These are phyloP conservation scores for Cladosporium oxysporum DNA, from an alignment of 2,329 filamentous ascomycete species.

Conservation along the genomic window DNA sequence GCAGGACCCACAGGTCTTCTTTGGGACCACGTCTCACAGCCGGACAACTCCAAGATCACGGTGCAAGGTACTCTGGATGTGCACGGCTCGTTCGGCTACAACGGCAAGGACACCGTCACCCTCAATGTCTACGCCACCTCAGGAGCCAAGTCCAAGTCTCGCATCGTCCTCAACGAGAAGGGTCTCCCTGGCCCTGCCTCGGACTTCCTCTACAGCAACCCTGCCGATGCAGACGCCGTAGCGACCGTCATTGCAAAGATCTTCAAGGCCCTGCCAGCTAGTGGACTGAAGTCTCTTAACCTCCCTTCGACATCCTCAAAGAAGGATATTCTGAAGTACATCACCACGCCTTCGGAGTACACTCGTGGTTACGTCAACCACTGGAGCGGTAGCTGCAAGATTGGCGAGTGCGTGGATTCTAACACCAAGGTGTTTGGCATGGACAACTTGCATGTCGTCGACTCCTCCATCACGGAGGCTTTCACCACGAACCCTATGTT, in stretches of 20 bases:
- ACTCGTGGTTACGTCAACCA: constrained; percentile 55
- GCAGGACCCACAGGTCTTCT: constrained; percentile 57
- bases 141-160: constrained; percentile 52
- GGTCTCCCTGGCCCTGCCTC: constrained; percentile 57
- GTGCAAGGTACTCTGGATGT: constrained; percentile 58
- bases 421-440: constrained; percentile 52
- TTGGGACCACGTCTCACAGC: constrained; percentile 57
- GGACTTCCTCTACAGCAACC: constrained; percentile 52
- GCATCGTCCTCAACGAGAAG: constrained; percentile 58
- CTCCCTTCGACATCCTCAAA: constrained; percentile 48
- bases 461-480: constrained; percentile 53
- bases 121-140: constrained; percentile 61
- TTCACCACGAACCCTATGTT: constrained; percentile 58
- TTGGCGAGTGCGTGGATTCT: constrained; percentile 53
- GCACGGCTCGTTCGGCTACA: constrained; percentile 50
- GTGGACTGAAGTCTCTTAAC: constrained; percentile 52
- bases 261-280: constrained; percentile 48
- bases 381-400: constrained; percentile 55
- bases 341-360: constrained; percentile 52
- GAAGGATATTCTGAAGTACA: constrained; percentile 53
- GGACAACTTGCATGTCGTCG: constrained; percentile 54
- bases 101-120: constrained; percentile 55
- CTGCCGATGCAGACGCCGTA: constrained; percentile 52
- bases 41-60: constrained; percentile 51
- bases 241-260: constrained; percentile 54